Conservation (phyloP, 805 yeast genomes). For the Candida namnaoensis region DNA sequence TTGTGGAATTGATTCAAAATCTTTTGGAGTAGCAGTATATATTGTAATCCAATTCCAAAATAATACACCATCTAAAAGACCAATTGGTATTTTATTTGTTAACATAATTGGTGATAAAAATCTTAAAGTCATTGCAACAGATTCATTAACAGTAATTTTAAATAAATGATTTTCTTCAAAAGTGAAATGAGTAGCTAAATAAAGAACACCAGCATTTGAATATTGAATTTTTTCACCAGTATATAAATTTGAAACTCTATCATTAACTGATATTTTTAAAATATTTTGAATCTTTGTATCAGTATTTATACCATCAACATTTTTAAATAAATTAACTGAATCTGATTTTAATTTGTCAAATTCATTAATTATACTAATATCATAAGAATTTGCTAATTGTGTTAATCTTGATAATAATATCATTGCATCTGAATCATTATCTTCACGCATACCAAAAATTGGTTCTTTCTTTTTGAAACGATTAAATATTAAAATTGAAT, state of each 20-base stretch:
- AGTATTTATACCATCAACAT: slow-evolving; percentile 21
- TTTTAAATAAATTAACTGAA: slow-evolving; percentile 32
- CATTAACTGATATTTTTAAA: slow-evolving; percentile 27
- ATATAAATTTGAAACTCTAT: slow-evolving; percentile 19
- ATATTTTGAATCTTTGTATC: slow-evolving; percentile 26
- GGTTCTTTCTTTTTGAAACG: slow-evolving; percentile 3
- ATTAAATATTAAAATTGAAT: slow-evolving; percentile 1
- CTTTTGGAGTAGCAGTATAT: slow-evolving; percentile 11
- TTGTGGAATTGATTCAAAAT: slow-evolving; percentile 19
- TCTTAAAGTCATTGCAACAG: slow-evolving; percentile 33
- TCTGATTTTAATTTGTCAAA: slow-evolving; percentile 26
- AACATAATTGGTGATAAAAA: slow-evolving; percentile 30
- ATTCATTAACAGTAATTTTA: slow-evolving; percentile 13
- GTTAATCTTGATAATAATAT: slow-evolving; percentile 31
- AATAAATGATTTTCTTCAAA: slow-evolving; percentile 6
- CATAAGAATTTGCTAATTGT: slow-evolving; percentile 54
- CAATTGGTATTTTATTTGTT: slow-evolving; percentile 14
- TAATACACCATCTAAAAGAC: slow-evolving; percentile 19
- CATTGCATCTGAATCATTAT: slow-evolving; percentile 18
- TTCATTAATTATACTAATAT: slow-evolving; percentile 42
- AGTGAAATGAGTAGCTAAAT: slow-evolving; percentile 16
- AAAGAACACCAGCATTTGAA: slow-evolving; percentile 24
- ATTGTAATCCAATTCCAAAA: slow-evolving; percentile 30
- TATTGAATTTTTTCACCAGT: slow-evolving; percentile 19
- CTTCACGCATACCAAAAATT: slow-evolving; percentile 6